Conservation (phyloP, 495 filamentous ascomycete species). For the Mycothermus thermophilus region DNA sequence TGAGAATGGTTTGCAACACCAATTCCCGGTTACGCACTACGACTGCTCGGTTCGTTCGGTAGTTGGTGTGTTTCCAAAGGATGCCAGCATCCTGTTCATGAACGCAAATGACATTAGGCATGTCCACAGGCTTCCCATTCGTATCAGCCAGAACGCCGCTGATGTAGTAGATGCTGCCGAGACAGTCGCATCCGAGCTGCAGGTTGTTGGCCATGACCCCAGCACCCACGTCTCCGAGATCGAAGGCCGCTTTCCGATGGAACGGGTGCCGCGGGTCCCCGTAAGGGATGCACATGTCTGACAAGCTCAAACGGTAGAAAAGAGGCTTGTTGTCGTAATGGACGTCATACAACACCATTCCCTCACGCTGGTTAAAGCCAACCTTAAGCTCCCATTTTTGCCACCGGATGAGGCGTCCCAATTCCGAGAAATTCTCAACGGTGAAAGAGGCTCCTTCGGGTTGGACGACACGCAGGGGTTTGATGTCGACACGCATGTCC, state of each 20-base stretch:
- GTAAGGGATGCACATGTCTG: slow-evolving; percentile 72
- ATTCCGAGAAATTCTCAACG: slow-evolving; percentile 32
- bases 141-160: slow-evolving; percentile 39
- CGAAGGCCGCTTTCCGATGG: slow-evolving; percentile 67
- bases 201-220: slow-evolving; percentile 67
- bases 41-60: slow-evolving; percentile 52
- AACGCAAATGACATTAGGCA: slow-evolving; percentile 65
- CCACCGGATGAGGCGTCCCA: slow-evolving; percentile 38
- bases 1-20: slow-evolving; percentile 65
- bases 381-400: slow-evolving; percentile 61
- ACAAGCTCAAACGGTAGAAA: slow-evolving; percentile 54
- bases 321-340: slow-evolving; percentile 53
- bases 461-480: slow-evolving; percentile 63
- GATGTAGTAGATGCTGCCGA: slow-evolving; percentile 67
- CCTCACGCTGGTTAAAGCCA: slow-evolving; percentile 62
- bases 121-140: slow-evolving; percentile 43
- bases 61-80: slow-evolving; percentile 74
- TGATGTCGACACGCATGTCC: slow-evolving; percentile 50
- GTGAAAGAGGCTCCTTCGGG: slow-evolving; percentile 64
- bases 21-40: slow-evolving; percentile 57
- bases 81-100: slow-evolving; percentile 66
- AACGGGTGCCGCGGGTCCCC: slow-evolving; percentile 58
- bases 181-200: slow-evolving; percentile 53
- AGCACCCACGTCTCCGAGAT: slow-evolving; percentile 62
- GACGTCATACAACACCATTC: slow-evolving; percentile 54